These are phyloP conservation scores for Pythium apleroticum DNA, from an alignment of 352 stramenopile genomes.

Conservation along the genomic window DNA sequence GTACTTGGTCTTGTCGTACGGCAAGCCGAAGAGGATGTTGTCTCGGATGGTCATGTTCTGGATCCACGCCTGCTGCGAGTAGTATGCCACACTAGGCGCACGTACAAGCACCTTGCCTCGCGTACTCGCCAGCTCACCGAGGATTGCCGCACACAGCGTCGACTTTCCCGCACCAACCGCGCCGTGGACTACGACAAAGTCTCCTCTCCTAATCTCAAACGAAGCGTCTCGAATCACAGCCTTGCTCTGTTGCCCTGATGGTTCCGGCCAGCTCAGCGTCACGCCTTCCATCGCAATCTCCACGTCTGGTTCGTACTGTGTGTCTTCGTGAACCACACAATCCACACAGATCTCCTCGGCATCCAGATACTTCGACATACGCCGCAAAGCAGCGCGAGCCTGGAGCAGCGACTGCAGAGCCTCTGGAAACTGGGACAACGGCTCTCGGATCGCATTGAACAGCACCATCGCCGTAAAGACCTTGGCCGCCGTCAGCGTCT, in stretches of 20 bases:
- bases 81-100: constrained; percentile 59
- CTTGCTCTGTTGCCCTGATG: not conserved
- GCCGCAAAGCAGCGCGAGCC: constrained; percentile 18
- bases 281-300: not conserved
- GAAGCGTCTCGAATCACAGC: not conserved
- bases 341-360: not conserved
- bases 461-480: constrained; percentile 36
- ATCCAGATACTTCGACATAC: constrained; percentile 22
- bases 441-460: constrained; percentile 29
- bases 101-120: constrained; percentile 38
- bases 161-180: constrained; percentile 56
- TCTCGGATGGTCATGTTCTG: constrained; percentile 46
- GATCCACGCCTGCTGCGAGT: constrained; percentile 83
- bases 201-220: constrained; percentile 32
- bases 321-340: not conserved
- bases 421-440: constrained; percentile 24
- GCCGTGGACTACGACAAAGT: constrained; percentile 56
- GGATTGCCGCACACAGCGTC: constrained; percentile 46
- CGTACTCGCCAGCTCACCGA: constrained; percentile 85
- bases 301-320: not conserved
- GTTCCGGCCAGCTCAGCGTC: not conserved
- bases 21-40: constrained; percentile 92
- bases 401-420: constrained; percentile 22
- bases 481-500: constrained; percentile 34
- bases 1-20: constrained; percentile 45